Conservation (phyloP, 2,329 filamentous ascomycete genomes). For the Cylindrodendrum hubeiense region DNA sequence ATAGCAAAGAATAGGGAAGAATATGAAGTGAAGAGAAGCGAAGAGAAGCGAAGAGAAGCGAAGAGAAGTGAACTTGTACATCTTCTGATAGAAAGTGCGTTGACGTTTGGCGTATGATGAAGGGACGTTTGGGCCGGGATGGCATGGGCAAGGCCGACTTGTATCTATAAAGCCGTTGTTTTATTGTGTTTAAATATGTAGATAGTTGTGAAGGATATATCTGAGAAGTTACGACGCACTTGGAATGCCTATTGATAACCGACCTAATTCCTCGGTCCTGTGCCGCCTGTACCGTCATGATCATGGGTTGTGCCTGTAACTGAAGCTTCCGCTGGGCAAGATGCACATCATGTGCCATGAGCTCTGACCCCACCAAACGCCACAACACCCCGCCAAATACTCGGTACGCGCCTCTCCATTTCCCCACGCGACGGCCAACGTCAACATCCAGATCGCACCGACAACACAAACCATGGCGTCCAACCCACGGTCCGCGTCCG, state of each 20-base stretch:
- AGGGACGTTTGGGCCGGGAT: constrained; percentile 7
- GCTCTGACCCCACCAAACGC: constrained; percentile 12
- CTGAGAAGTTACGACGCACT: constrained; percentile 7
- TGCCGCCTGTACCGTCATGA: neutral
- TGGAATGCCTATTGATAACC: constrained; percentile 4
- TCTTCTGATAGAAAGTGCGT: constrained; percentile 16
- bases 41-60: neutral
- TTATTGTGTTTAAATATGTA: constrained; percentile 16
- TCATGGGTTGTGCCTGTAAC: too few species aligned
- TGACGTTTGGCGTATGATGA: constrained; percentile 26
- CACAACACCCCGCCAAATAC: constrained; percentile 9
- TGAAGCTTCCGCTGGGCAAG: too few species aligned
- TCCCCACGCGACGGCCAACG: constrained; percentile 21
- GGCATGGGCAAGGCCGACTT: constrained; percentile 10
- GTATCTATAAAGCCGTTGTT: constrained; percentile 17
- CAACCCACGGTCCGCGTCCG: constrained; percentile 44
- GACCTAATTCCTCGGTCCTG: neutral
- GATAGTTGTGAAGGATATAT: constrained; percentile 12
- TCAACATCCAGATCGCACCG: neutral
- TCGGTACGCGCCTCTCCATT: constrained; percentile 19
- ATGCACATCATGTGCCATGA: neutral
- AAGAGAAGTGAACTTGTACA: constrained; percentile 20
- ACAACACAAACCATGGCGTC: constrained; percentile 47
- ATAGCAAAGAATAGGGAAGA: neutral
- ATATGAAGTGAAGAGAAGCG: neutral